Conservation (phyloP, 2,329 filamentous ascomycete species). For the Lachnellula occidentalis region DNA sequence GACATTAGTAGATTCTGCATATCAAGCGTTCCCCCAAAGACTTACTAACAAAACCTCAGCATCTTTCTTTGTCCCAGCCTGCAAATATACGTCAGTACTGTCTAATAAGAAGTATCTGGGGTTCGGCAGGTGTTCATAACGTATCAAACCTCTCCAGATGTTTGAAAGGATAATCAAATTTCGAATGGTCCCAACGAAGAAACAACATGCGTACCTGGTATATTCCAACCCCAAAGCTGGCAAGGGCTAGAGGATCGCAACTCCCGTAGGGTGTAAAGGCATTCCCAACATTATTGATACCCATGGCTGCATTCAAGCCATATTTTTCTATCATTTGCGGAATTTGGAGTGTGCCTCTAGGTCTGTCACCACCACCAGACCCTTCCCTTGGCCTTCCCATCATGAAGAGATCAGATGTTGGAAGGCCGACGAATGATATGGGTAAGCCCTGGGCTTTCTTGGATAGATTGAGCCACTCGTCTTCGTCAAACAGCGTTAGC, state of each 20-base stretch:
- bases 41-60: conserved; percentile 53
- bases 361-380: conserved; percentile 29
- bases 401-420: conserved; percentile 69
- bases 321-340: conserved; percentile 54
- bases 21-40: conserved; percentile 2
- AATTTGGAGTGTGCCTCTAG: conserved; percentile 58
- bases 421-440: conserved; percentile 62
- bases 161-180: too few species aligned
- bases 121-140: too few species aligned
- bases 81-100: too few species aligned
- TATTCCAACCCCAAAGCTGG: conserved; percentile 57
- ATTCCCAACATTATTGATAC: conserved; percentile 69
- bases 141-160: too few species aligned
- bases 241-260: conserved; percentile 59
- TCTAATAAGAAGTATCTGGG: too few species aligned
- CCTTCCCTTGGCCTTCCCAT: conserved; percentile 44
- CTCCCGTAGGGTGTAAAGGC: conserved; percentile 67
- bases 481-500: conserved; percentile 48
- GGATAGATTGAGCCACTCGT: conserved; percentile 46
- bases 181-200: too few species aligned
- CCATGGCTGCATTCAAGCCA: conserved; percentile 53
- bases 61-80: conserved; percentile 52
- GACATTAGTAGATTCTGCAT: neutral
- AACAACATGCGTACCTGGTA: conserved; percentile 43
- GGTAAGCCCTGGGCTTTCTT: conserved; percentile 47